These are phyloP conservation scores for Cucumis sativus DNA, from an alignment of 306 rosid species.

Conservation along the genomic window Cucumber_9930_V3 NC_026655.2:6332001-6332500, in stretches of 20 bases:
- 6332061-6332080: conserved; percentile 19
- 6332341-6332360: conserved; percentile 53
- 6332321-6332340: conserved; percentile 31
- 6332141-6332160: conserved; percentile 13
- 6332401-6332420: conserved; percentile 61
- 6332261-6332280: conserved; percentile 40
- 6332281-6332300: conserved; percentile 37
- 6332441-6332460: conserved; percentile 71
- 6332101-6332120: conserved; percentile 9
- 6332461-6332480: conserved; percentile 31
- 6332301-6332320: conserved; percentile 25
- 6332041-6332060: conserved; percentile 16
- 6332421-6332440: conserved; percentile 49
- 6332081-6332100: conserved; percentile 23
- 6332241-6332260: conserved; percentile 59
- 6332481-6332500: conserved; percentile 26
- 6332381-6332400: conserved; percentile 75
- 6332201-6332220: conserved; percentile 23
- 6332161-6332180: conserved; percentile 15
- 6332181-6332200: conserved; percentile 20
- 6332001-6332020: conserved; percentile 14
- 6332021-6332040: conserved; percentile 13
- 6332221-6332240: conserved; percentile 47
- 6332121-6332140: conserved; percentile 6
- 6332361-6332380: conserved; percentile 66